Evolutionary conservation across 1,139 yeast species (phyloP).

Genomic region (Blastobotrys illinoisensis): DNA sequence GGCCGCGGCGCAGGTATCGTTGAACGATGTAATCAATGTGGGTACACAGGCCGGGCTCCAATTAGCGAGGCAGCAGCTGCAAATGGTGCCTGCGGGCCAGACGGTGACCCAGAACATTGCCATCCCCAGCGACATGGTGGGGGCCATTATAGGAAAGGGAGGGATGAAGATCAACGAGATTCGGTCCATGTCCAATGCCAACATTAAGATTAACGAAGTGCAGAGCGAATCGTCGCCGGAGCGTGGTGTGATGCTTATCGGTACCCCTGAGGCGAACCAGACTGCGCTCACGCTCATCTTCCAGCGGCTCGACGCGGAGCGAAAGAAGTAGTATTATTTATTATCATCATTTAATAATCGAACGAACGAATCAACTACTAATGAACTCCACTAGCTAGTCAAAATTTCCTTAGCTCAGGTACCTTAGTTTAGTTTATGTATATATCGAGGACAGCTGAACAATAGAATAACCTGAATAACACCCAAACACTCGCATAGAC

Average conservation of each 20-base stretch:
- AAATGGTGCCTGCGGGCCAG: constrained; percentile 24
- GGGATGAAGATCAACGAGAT: constrained; percentile 80
- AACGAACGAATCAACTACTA: too few relatives aligned
- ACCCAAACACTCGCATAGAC: constrained; percentile 35
- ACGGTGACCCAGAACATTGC: constrained; percentile 35
- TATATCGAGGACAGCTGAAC: too few relatives aligned
- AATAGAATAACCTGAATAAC: too few relatives aligned
- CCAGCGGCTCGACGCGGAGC: constrained; percentile 26
- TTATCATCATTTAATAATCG: not conserved
- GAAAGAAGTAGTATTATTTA: not conserved
- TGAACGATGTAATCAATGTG: constrained; percentile 4
- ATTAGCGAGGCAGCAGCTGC: constrained; percentile 22
- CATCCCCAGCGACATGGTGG: constrained; percentile 74
- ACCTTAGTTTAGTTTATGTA: too few relatives aligned
- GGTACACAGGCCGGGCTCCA: constrained; percentile 16
- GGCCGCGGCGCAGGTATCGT: not conserved
- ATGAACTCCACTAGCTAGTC: too few relatives aligned
- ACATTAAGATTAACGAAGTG: constrained; percentile 38
- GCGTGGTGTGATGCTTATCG: constrained; percentile 66
- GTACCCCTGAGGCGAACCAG: constrained; percentile 54
- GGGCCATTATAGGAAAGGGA: constrained; percentile 76
- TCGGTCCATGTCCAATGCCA: constrained; percentile 66
- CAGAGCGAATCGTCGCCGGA: constrained; percentile 32
- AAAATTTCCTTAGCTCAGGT: too few relatives aligned
- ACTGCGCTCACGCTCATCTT: constrained; percentile 25